These are phyloP conservation scores for Diplocarpon mali DNA, from an alignment of 2,329 filamentous ascomycete genomes.

Conservation along the genomic window DNA sequence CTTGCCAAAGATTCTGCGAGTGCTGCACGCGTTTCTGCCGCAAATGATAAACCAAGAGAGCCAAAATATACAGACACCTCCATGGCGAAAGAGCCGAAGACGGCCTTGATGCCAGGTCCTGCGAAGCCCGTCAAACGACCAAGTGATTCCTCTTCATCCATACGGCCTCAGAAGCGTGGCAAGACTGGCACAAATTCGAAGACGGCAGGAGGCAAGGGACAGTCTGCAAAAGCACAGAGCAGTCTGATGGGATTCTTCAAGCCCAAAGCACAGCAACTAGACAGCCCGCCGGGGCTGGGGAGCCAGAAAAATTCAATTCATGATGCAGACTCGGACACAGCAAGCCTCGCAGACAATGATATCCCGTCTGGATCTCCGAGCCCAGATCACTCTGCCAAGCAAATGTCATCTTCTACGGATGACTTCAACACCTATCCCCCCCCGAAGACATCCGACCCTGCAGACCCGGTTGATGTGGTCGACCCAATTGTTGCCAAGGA, in stretches of 20 bases:
- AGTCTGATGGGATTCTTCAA: conserved; percentile 70
- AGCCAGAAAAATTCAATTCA: not conserved
- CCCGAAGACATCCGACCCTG: conserved; percentile 7
- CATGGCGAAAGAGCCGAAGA: conserved; percentile 5
- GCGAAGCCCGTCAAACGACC: conserved; percentile 14
- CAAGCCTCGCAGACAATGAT: not conserved
- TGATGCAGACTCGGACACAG: conserved; percentile 2
- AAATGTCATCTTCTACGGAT: not conserved
- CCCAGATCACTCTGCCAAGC: not conserved
- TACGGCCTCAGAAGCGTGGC: conserved; percentile 35
- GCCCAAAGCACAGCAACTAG: conserved; percentile 34
- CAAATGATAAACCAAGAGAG: not conserved
- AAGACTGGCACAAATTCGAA: conserved; percentile 31
- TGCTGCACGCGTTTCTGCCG: too few species aligned
- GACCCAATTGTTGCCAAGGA: conserved; percentile 67
- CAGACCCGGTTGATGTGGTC: conserved; percentile 32
- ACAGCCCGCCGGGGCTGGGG: conserved; percentile 3
- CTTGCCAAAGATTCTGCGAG: not conserved
- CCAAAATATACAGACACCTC: not conserved
- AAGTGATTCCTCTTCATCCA: conserved; percentile 1
- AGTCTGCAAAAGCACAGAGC: conserved; percentile 32
- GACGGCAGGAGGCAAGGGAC: conserved; percentile 32
- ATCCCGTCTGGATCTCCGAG: conserved; percentile 2
- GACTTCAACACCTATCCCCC: not conserved
- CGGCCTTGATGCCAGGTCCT: conserved; percentile 15